phyloP scores from a whole-genome alignment of 2,329 filamentous ascomycete genomes.

The Epichloe brachyelytri region DNA sequence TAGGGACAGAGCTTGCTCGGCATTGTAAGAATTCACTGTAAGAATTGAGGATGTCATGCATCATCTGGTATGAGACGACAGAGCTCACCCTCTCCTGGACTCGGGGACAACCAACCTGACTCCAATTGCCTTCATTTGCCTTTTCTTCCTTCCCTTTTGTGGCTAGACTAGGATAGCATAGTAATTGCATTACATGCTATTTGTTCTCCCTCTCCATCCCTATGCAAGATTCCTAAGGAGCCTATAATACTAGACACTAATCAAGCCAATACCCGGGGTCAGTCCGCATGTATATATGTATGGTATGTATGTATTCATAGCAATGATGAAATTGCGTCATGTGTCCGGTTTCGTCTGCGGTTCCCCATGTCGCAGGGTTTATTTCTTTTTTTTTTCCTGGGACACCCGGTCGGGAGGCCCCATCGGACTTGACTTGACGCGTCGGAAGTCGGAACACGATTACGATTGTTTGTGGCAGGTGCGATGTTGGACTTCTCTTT shows the following conservation, averaged over 20 bases:
- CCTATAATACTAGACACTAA: no score
- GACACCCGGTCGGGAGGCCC: neutral
- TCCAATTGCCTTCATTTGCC: neutral
- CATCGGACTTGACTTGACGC: neutral
- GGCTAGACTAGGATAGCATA: no score
- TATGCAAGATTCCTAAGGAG: no score
- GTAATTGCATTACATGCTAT: no score
- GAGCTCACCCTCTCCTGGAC: neutral
- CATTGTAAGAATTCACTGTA: neutral
- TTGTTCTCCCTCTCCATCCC: no score
- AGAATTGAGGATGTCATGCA: no score
- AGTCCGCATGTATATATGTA: neutral
- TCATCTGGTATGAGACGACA: neutral
- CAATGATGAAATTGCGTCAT: neutral
- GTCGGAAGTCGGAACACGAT: neutral
- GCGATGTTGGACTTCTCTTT: neutral
- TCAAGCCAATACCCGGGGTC: neutral
- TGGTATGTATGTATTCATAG: neutral
- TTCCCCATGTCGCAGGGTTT: neutral
- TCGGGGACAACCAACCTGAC: neutral
- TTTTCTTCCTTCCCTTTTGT: no score
- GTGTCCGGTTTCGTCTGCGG: neutral
- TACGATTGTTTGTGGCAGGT: neutral
- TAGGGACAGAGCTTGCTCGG: conserved; percentile 3
- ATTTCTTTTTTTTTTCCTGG: neutral